Conservation (phyloP, 768 basidiomycete species). For the Crucibulum laeve region DNA sequence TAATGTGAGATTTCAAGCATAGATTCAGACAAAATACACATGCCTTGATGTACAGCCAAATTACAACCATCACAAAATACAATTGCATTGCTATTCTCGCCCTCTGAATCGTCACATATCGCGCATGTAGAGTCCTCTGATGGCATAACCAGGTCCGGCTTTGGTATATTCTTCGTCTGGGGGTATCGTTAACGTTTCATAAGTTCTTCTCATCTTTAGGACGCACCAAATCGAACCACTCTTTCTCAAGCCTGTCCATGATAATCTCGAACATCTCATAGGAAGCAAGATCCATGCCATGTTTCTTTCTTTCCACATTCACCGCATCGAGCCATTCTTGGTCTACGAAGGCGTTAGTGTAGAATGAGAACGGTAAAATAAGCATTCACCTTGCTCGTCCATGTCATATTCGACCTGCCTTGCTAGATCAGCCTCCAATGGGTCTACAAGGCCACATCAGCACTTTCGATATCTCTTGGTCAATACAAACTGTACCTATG, state of each 20-base stretch:
- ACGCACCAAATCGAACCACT: slow-evolving; percentile 93
- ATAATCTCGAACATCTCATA: slow-evolving; percentile 93
- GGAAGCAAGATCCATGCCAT: slow-evolving; percentile 63
- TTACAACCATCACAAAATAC: slow-evolving; percentile 99
- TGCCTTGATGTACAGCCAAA: slow-evolving; percentile 98
- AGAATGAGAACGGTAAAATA: background rate
- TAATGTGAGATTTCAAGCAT: background rate
- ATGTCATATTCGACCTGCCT: slow-evolving; percentile 98
- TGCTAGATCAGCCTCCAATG: slow-evolving; percentile 87
- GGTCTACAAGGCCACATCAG: slow-evolving; percentile 48
- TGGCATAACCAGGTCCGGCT: slow-evolving; percentile 80
- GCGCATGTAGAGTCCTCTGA: slow-evolving; percentile 96
- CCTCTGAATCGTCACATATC: slow-evolving; percentile 97
- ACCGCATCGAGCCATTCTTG: slow-evolving; percentile 90
- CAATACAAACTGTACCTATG: slow-evolving; percentile 50
- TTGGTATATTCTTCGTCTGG: slow-evolving; percentile 91
- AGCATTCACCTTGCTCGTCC: slow-evolving; percentile 87
- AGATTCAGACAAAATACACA: slow-evolving; percentile 10
- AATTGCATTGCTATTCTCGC: slow-evolving; percentile 97
- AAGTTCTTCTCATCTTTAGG: slow-evolving; percentile 5
- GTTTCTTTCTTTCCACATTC: slow-evolving; percentile 79
- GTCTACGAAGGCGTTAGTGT: slow-evolving; percentile 43
- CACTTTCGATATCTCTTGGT: slow-evolving; percentile 8
- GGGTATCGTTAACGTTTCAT: background rate
- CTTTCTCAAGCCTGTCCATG: slow-evolving; percentile 98